A percentile compares a stretch with the other conserved stretches of the same genome.
Evolutionary conservation across 306 rosid genomes (phyloP).

Genomic region (Glycine latifolia): DNA sequence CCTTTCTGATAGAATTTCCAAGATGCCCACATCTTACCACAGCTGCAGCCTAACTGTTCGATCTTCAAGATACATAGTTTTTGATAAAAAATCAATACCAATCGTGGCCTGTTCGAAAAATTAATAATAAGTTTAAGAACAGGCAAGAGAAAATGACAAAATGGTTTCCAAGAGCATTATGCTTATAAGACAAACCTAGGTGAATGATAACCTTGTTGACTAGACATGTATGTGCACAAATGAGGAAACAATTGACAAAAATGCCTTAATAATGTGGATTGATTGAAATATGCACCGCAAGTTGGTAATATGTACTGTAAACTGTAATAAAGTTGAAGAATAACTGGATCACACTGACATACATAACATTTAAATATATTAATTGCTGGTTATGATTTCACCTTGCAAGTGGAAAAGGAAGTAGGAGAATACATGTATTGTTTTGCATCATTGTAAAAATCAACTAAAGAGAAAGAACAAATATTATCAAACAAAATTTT

Average conservation of each 20-base stretch:
- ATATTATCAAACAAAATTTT: too few species aligned
- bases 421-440: background rate
- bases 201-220: background rate
- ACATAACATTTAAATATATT: constrained; percentile 6
- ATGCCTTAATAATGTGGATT: background rate
- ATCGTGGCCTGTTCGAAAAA: constrained; percentile 52
- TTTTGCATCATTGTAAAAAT: too few species aligned
- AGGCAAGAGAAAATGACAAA: background rate
- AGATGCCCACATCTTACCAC: constrained; percentile 50
- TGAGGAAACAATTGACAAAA: constrained; percentile 12
- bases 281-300: background rate
- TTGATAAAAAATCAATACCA: constrained; percentile 60
- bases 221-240: constrained; percentile 8
- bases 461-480: too few species aligned
- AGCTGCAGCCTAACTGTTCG: constrained; percentile 60
- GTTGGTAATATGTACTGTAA: background rate
- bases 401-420: constrained; percentile 19
- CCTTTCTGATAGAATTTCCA: constrained; percentile 20
- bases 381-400: background rate
- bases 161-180: background rate
- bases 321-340: constrained; percentile 26
- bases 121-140: background rate
- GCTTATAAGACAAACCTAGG: constrained; percentile 15
- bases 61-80: constrained; percentile 63
- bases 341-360: background rate